Conservation (phyloP, 75 land plant genomes). For the Azolla pinnata region DNA sequence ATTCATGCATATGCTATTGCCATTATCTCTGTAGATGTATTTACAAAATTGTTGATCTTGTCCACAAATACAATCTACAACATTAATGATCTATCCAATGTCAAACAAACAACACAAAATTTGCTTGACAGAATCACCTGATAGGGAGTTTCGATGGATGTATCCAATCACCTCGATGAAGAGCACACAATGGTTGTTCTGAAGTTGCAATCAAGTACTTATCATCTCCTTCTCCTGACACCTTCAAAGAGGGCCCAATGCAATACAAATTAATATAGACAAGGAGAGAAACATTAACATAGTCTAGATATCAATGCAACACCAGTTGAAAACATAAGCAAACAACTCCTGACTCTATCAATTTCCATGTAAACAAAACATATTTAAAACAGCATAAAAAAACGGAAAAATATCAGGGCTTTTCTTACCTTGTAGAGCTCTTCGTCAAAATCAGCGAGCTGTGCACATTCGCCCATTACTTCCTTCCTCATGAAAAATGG, state of each 20-base stretch:
- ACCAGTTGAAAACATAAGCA: no score
- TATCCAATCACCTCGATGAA: slow-evolving; percentile 81
- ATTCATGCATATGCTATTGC: no score
- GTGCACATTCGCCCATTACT: slow-evolving; percentile 93
- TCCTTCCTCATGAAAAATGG: slow-evolving; percentile 97
- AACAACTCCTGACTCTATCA: no score
- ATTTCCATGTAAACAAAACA: background rate
- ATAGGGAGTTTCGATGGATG: slow-evolving; percentile 72
- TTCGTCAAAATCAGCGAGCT: slow-evolving; percentile 90
- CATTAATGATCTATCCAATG: no score
- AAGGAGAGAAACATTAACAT: no score
- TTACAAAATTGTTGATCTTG: no score
- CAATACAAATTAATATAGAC: no score
- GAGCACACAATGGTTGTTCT: slow-evolving; percentile 91
- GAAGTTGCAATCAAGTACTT: slow-evolving; percentile 95
- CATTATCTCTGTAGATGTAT: no score
- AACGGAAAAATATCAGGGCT: background rate
- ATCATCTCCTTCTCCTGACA: slow-evolving; percentile 94
- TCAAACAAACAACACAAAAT: no score
- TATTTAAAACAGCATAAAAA: background rate
- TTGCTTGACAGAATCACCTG: no score
- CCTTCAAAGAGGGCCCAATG: slow-evolving; percentile 45
- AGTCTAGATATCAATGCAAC: no score
- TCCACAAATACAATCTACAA: no score
- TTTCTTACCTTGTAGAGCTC: slow-evolving; percentile 89